Evolutionary conservation across 202 grass and related monocot species (phyloP).

Genomic region (Carex arenaria): DNA sequence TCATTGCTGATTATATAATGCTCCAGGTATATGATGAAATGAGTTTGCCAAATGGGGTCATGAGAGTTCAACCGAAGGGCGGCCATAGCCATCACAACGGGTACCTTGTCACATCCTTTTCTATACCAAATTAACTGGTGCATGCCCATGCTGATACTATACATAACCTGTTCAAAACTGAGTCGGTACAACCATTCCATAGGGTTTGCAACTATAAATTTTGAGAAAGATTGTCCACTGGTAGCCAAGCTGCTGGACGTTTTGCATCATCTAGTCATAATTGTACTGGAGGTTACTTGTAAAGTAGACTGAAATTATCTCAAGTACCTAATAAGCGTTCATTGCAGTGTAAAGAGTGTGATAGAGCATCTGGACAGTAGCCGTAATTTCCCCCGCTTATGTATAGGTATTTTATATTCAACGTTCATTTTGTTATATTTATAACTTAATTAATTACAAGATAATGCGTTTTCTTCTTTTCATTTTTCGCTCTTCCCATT

Average conservation of each 20-base stretch:
- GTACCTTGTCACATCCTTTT: constrained; percentile 33
- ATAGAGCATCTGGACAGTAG: constrained; percentile 68
- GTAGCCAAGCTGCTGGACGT: neutral
- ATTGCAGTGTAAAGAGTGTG: constrained; percentile 75
- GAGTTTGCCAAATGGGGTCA: constrained; percentile 81
- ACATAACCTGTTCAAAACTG: neutral
- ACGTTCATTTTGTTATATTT: constrained; percentile 28
- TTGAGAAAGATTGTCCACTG: neutral
- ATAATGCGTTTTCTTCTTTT: constrained; percentile 33
- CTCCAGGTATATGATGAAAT: constrained; percentile 90
- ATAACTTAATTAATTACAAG: constrained; percentile 16
- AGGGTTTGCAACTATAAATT: neutral
- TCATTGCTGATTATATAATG: neutral
- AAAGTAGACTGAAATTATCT: neutral
- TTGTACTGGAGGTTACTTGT: neutral
- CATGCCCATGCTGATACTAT: neutral
- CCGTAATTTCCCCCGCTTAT: constrained; percentile 75
- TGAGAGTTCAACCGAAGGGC: constrained; percentile 79
- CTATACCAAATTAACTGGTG: neutral
- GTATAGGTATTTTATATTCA: constrained; percentile 50
- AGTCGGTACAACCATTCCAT: neutral
- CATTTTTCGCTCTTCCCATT: constrained; percentile 26
- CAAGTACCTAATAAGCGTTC: neutral
- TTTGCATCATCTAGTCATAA: neutral
- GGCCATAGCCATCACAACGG: constrained; percentile 92